Base-by-base conservation (phyloP, 1,284 basidiomycete species). In the Heliocybe sulcata region DNA sequence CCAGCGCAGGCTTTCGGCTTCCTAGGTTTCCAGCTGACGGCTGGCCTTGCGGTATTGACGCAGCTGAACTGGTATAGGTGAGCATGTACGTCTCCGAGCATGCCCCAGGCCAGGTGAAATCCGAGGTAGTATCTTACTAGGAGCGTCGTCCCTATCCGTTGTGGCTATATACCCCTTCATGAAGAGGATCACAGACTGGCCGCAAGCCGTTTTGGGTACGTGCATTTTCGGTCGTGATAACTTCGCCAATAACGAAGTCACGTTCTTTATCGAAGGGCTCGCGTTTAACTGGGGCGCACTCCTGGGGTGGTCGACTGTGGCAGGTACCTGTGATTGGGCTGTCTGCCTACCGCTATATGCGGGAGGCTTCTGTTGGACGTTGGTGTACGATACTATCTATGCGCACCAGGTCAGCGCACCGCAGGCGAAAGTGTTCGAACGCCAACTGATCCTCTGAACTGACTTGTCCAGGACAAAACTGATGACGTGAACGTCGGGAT, bases 221-320 rank as follows among this genome's bases (percentile, higher is more conserved):
- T 67, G n/a, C 19, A 11, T 42, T 42, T 2, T 19, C 38, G 25
- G 4, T 12, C 29, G 20, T 8, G 27, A 10, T 23, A 35, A 10
- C 42, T 1, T 27, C 35, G 19, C 23, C 20, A 11, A 11, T 51
- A 19, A 52, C 16, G 29, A 25, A 29, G 14, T 10, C 19, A n/a
- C 38, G 3, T 42, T 6, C 4, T 11, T 51, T 54, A 1, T 19
- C 20, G 47, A 31, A 20, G 94, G 94, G 2, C 77, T 98, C 50
- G 87, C 95, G 0, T 99, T 98, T 71, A 98, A 98, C 69, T 99
- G 96, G 97, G 97, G 97, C 12, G 89, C 94, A 0, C 73, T 99
- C 2, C 82, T 99, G 8, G 97, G 97, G 27, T 99, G 95, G 90
- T 94, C 95, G 0, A 96, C 97, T 1, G 85, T 98, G 1, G 84